Evolutionary conservation across 1,284 basidiomycete species (phyloP).

Genomic region (Spongiforma sp.): DNA sequence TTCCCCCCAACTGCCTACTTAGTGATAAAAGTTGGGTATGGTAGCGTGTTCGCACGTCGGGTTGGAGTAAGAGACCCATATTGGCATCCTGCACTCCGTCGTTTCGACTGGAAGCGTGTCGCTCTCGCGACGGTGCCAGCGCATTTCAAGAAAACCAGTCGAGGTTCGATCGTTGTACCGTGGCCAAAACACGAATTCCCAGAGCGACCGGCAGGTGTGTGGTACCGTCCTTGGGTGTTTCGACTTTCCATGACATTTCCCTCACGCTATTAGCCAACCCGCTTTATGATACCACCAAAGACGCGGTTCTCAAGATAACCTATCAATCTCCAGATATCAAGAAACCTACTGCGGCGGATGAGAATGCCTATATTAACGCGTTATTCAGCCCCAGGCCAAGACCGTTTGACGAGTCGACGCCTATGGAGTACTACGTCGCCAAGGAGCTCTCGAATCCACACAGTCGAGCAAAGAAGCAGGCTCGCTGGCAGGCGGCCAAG

Average conservation of each 20-base stretch:
- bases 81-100: slow-evolving; percentile 56
- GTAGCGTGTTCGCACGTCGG: slow-evolving; percentile 77
- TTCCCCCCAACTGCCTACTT: slow-evolving; percentile 52
- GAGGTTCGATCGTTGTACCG: slow-evolving; percentile 54
- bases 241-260: slow-evolving; percentile 15
- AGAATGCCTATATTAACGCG: slow-evolving; percentile 62
- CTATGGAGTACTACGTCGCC: slow-evolving; percentile 67
- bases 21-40: slow-evolving; percentile 4
- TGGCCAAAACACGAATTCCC: slow-evolving; percentile 65
- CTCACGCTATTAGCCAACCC: slow-evolving; percentile 44
- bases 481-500: slow-evolving; percentile 68
- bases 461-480: slow-evolving; percentile 78
- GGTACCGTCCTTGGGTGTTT: background rate
- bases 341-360: slow-evolving; percentile 44
- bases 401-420: slow-evolving; percentile 53
- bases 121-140: slow-evolving; percentile 67
- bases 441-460: slow-evolving; percentile 81
- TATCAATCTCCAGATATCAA: slow-evolving; percentile 64
- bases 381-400: slow-evolving; percentile 52
- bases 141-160: slow-evolving; percentile 50
- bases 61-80: slow-evolving; percentile 61
- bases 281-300: slow-evolving; percentile 61
- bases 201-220: slow-evolving; percentile 54
- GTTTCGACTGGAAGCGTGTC: slow-evolving; percentile 69
- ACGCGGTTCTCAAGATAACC: slow-evolving; percentile 65